Conservation (phyloP, 345 rosid genomes). For the Populus tremula region DNA sequence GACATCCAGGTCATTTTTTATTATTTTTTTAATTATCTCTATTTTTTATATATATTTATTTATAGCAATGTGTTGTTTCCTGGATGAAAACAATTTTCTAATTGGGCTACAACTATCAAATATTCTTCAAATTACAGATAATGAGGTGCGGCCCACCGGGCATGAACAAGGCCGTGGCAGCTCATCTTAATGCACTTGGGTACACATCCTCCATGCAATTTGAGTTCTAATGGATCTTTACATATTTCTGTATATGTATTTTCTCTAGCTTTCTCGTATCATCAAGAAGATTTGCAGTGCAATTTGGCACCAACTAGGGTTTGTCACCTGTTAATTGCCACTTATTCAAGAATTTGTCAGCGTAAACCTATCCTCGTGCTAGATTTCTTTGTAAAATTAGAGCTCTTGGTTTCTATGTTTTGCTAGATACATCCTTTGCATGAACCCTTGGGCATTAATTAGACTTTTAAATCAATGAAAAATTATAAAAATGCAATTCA, state of each 20-base stretch:
- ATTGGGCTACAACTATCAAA: too few species aligned
- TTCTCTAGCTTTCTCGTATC: background rate
- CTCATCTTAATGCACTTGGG: constrained; percentile 22
- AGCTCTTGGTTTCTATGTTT: too few species aligned
- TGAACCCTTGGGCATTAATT: too few species aligned
- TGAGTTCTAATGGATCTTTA: constrained; percentile 5
- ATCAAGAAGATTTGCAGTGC: too few species aligned
- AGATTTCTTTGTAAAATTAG: too few species aligned
- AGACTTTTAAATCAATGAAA: too few species aligned
- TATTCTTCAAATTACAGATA: constrained; percentile 10
- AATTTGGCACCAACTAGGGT: too few species aligned
- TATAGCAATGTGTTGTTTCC: background rate
- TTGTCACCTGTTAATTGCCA: too few species aligned
- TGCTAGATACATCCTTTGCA: too few species aligned
- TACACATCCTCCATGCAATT: constrained; percentile 20
- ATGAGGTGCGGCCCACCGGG: constrained; percentile 27
- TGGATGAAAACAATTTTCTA: background rate
- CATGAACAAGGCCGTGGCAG: constrained; percentile 24
- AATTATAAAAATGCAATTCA: too few species aligned
- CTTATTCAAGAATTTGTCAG: too few species aligned
- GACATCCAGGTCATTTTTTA: constrained; percentile 11
- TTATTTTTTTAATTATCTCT: background rate
- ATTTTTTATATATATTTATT: background rate
- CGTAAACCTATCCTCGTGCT: too few species aligned
- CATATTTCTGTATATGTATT: background rate